These are phyloP conservation scores for Picea engelmannii DNA, from an alignment of 83 land plant genomes.

Conservation along the genomic window DNA sequence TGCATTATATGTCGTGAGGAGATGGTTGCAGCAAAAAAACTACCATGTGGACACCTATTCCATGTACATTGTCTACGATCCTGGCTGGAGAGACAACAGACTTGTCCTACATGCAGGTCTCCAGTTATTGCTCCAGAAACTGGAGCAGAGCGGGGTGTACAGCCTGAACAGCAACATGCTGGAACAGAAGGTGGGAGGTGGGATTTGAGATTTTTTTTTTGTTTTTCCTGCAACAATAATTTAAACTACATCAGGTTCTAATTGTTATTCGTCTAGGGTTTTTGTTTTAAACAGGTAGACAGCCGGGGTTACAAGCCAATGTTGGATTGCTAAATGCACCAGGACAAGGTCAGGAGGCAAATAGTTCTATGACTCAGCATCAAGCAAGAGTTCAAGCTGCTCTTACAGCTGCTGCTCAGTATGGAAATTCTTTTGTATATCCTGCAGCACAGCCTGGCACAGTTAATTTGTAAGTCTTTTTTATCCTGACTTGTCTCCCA, in stretches of 20 bases:
- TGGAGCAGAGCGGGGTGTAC: conserved; percentile 38
- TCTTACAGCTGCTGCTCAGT: conserved; percentile 70
- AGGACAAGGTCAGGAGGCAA: conserved; percentile 7
- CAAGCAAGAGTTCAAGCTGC: conserved; percentile 72
- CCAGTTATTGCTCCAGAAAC: conserved; percentile 72
- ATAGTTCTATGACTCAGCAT: conserved; percentile 25
- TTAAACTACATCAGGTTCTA: neutral
- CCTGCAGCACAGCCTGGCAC: conserved; percentile 34
- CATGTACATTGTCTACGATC: conserved; percentile 92
- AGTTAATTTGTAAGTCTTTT: conserved; percentile 8
- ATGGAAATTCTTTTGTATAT: conserved; percentile 72
- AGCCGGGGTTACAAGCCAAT: conserved; percentile 1
- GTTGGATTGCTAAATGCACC: conserved; percentile 4
- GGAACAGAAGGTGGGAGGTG: conserved; percentile 25
- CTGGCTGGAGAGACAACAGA: conserved; percentile 89
- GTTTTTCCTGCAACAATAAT: neutral
- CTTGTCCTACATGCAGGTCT: conserved; percentile 91
- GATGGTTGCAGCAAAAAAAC: conserved; percentile 84
- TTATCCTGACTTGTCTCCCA: neutral
- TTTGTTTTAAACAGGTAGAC: neutral
- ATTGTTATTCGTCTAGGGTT: neutral
- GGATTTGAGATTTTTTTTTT: neutral
- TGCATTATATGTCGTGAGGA: conserved; percentile 95
- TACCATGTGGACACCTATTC: conserved; percentile 86
- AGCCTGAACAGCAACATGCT: conserved; percentile 49